Evolutionary conservation across 208 protist genomes (phyloP), one percentile per base, ranked within the genome.

Genomic region (Blechomonas ayalai): DNA sequence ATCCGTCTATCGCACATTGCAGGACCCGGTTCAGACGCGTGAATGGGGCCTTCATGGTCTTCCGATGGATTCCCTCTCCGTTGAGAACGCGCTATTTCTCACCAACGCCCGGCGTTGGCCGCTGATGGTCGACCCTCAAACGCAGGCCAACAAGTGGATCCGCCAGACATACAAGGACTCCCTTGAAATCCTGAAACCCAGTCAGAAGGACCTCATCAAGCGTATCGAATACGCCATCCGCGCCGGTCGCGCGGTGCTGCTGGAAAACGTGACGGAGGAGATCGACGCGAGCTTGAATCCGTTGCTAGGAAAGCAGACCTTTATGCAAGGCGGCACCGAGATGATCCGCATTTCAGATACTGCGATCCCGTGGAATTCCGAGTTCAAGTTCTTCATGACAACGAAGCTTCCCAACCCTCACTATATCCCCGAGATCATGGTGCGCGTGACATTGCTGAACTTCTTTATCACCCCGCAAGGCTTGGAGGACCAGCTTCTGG

Each of bases 301-400:
- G 13, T 67, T 99, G 33, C 75, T 99, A 22, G 75, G 91, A 16
- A 76, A 85, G 37, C 90, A 97, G 62, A 96, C 78, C 4, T 98
- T 98, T 63, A 81, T 92, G 52, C 73, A 96, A 45, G 90, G 81
- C 22, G 96, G 96, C 8, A 65, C 68, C 25, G 68, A 93, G 47
- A 90, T 97, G 74, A 98, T 99, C 41, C 97, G 97, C 40, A 78
- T 99, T 15, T 97, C 97, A 19, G 97, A 99, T 40, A 94, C 73
- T 16, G 54, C 89, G 4, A 95, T 99, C 35, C 96, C 95, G 28
- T 98, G 92, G 81, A 95, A 97, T 67, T 43, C 72, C 25, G 88
- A 97, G 51, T 99, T 99, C 82, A 92, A 86, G 63, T 96, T 99
- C 51, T 99, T 97, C 71, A 97, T 99, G 77, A 98, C 95, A n/a